phyloP scores from a whole-genome alignment of 371 early-diverging fungal genomes.

The Haplosporangium sp. region DNA sequence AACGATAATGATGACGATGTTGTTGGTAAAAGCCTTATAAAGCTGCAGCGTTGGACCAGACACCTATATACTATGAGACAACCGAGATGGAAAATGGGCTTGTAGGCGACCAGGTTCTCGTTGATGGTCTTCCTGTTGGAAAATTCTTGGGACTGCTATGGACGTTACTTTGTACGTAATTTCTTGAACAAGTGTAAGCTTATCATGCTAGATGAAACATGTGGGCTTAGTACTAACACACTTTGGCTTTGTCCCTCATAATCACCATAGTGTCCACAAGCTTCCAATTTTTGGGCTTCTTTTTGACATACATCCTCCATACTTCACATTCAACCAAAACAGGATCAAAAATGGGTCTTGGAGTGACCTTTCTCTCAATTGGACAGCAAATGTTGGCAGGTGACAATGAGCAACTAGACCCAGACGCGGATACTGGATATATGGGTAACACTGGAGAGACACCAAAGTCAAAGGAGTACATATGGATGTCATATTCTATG shows the following conservation, averaged over 20 bases:
- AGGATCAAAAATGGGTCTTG: slow-evolving; percentile 72
- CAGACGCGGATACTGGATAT: slow-evolving; percentile 41
- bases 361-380: slow-evolving; percentile 68
- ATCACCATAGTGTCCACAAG: slow-evolving; percentile 64
- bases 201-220: not conserved
- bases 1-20: not conserved
- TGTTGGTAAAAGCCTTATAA: slow-evolving; percentile 65
- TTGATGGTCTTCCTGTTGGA: slow-evolving; percentile 77
- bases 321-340: slow-evolving; percentile 75
- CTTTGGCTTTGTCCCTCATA: no score
- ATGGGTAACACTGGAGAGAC: slow-evolving; percentile 28
- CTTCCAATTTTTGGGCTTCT: slow-evolving; percentile 79
- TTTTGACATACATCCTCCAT: slow-evolving; percentile 75
- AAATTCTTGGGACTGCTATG: slow-evolving; percentile 66
- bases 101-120: slow-evolving; percentile 67
- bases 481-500: slow-evolving; percentile 57
- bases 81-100: slow-evolving; percentile 68
- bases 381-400: slow-evolving; percentile 48
- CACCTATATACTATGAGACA: slow-evolving; percentile 73
- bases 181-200: not conserved
- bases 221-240: not conserved
- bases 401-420: slow-evolving; percentile 20
- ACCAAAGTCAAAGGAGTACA: slow-evolving; percentile 14
- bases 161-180: slow-evolving; percentile 66
- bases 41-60: slow-evolving; percentile 68